Conservation (phyloP, 345 rosid species). For the Sonneratia alba region DNA sequence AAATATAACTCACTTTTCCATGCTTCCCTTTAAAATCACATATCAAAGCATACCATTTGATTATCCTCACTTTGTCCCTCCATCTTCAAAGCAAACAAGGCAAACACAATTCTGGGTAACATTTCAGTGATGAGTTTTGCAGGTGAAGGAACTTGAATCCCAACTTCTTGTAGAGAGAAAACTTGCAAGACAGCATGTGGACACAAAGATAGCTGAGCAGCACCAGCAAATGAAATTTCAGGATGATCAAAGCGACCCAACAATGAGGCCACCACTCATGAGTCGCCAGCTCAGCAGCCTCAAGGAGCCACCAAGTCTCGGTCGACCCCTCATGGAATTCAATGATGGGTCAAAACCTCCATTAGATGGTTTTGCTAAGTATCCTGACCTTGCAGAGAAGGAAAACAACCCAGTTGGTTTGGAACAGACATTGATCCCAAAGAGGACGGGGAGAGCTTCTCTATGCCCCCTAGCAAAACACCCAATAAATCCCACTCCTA, state of each 20-base stretch:
- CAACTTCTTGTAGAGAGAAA: constrained; percentile 89
- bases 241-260: constrained; percentile 37
- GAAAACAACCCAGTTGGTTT: constrained; percentile 73
- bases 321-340: constrained; percentile 24
- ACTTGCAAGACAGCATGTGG: constrained; percentile 90
- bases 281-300: constrained; percentile 34
- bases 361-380: constrained; percentile 26
- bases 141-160: constrained; percentile 85
- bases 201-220: constrained; percentile 78
- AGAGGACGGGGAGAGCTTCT: constrained; percentile 70
- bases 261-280: constrained; percentile 44
- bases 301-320: constrained; percentile 28
- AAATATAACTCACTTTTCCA: too few species aligned
- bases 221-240: constrained; percentile 40
- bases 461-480: constrained; percentile 35
- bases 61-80: not conserved
- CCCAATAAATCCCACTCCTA: constrained; percentile 39
- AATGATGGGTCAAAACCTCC: constrained; percentile 31
- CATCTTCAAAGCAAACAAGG: not conserved
- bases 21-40: too few species aligned
- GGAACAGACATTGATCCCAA: constrained; percentile 41
- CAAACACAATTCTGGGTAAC: not conserved
- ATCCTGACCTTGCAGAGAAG: constrained; percentile 48
- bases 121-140: constrained; percentile 6
- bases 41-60: not conserved